These are phyloP conservation scores for Zygotorulaspora mrakii DNA, from an alignment of 1,139 yeast genomes.

Conservation along the genomic window DNA sequence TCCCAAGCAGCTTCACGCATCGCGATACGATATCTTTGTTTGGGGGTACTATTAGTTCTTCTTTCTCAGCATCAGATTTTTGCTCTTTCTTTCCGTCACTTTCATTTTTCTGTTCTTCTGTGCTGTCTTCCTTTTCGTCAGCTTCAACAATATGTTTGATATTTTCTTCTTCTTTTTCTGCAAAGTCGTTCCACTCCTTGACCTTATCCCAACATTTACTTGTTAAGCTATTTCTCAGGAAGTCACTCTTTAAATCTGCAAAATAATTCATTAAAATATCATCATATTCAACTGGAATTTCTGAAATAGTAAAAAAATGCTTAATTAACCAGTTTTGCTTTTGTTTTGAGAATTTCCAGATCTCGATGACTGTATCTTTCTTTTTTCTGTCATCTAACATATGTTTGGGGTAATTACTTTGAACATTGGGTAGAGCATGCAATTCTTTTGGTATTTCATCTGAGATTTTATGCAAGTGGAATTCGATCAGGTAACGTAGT, in stretches of 20 bases:
- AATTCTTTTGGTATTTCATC: slow-evolving; percentile 26
- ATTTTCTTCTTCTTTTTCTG: slow-evolving; percentile 31
- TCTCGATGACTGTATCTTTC: slow-evolving; percentile 24
- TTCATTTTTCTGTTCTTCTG: slow-evolving; percentile 21
- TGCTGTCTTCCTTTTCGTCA: slow-evolving; percentile 2
- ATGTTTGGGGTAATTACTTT: slow-evolving; percentile 20
- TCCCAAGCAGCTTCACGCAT: slow-evolving; percentile 17
- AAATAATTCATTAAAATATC: slow-evolving; percentile 50
- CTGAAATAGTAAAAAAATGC: slow-evolving; percentile 56
- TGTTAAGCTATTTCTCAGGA: slow-evolving; percentile 47
- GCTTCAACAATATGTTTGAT: slow-evolving; percentile 26
- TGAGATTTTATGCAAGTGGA: slow-evolving; percentile 50
- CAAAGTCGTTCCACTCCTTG: slow-evolving; percentile 34
- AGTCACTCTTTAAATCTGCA: slow-evolving; percentile 27
- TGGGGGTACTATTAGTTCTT: slow-evolving; percentile 19
- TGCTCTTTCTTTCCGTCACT: slow-evolving; percentile 14
- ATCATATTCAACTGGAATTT: slow-evolving; percentile 50
- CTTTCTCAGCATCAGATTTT: slow-evolving; percentile 5
- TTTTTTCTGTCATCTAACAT: slow-evolving; percentile 8
- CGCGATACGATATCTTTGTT: slow-evolving; percentile 22
- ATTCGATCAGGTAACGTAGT: slow-evolving; percentile 66
- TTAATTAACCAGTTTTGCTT: slow-evolving; percentile 90
- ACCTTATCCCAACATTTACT: slow-evolving; percentile 41
- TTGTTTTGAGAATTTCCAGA: slow-evolving; percentile 91
- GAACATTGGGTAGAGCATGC: slow-evolving; percentile 25